Evolutionary conservation across 208 protist genomes (phyloP), one percentile per base, ranked within the genome.

Genomic region (Acanthamoeba culbertsoni): DNA sequence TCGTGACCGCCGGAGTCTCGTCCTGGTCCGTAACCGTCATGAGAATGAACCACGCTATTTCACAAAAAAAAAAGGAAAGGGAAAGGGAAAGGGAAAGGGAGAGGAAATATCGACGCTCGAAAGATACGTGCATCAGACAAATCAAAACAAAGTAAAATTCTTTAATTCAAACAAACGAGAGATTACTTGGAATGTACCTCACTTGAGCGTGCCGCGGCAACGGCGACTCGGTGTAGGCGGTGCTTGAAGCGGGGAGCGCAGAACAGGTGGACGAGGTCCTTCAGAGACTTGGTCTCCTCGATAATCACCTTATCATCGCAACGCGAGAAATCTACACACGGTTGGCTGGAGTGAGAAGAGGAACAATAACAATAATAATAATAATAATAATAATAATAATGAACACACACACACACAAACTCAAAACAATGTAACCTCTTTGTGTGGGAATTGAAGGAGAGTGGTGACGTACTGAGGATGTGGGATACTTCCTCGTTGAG

Each of bases 401-500:
- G 18, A 68, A n/a, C 59, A 68, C 59, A 10, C 59, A 73, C 10
- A 73, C 16, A 26, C 16, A 73, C 26, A 28, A 73, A 7, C 10
- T 33, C 28, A 73, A 7, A n/a, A 73, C 12, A 26, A 37, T 33
- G 33, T 28, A 14, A 26, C 10, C 28, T 40, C 26, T 7, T 28
- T 40, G 26, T 7, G 62, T 33, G 62, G 23, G 53, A 62, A 62
- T 16, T n/a, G 23, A 62, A 23, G 53, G 23, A 62, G 53, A 62
- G 23, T n/a, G 53, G 18, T n/a, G 62, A 77, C 65, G 43, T 86
- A 86, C 75, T 86, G n/a, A 86, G 46, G 33, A 86, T 57, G 40
- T 86, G 40, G 37, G 28, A 57, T 20, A 86, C 46, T n/a, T 86
- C n/a, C 33, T 86, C 75, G 43, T 86, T 48, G 75, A 86, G 46